Conservation (phyloP, 352 stramenopile species). For the Pythium monospermum region DNA sequence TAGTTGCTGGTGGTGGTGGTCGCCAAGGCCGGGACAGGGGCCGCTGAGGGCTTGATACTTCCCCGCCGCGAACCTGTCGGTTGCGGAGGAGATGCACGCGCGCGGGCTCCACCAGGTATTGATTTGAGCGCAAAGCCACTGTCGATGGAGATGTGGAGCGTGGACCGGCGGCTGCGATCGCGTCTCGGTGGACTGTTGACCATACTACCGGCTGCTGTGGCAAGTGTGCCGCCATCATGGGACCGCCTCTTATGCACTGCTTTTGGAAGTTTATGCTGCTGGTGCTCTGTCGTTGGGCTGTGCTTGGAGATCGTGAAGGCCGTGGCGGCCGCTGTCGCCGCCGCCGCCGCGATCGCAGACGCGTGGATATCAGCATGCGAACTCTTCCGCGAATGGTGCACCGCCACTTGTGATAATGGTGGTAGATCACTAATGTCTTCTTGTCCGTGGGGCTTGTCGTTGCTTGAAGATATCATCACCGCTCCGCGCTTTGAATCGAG, state of each 20-base stretch:
- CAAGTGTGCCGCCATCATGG: slow-evolving; percentile 5
- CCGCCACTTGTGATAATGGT: too few species aligned
- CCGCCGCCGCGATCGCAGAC: slow-evolving; percentile 12
- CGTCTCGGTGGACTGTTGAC: neutral
- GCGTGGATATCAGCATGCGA: slow-evolving; percentile 1
- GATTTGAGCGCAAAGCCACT: too few species aligned
- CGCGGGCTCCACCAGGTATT: neutral
- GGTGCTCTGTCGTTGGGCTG: slow-evolving; percentile 2
- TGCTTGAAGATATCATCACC: too few species aligned
- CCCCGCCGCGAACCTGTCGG: too few species aligned
- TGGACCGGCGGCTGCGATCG: neutral
- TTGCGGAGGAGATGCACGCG: too few species aligned
- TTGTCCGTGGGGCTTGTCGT: too few species aligned
- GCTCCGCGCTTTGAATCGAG: too few species aligned
- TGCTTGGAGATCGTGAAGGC: neutral
- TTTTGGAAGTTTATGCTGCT: neutral
- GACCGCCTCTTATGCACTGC: slow-evolving; percentile 15
- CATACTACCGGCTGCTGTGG: neutral
- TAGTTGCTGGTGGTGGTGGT: too few species aligned
- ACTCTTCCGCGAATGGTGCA: too few species aligned
- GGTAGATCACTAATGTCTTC: too few species aligned
- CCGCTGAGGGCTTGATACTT: too few species aligned
- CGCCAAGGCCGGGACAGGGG: too few species aligned
- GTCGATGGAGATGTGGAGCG: neutral
- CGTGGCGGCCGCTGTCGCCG: slow-evolving; percentile 14